These are phyloP conservation scores for Endoconidiophora polonica DNA, from an alignment of 2,329 filamentous ascomycete genomes.

Conservation along the genomic window DNA sequence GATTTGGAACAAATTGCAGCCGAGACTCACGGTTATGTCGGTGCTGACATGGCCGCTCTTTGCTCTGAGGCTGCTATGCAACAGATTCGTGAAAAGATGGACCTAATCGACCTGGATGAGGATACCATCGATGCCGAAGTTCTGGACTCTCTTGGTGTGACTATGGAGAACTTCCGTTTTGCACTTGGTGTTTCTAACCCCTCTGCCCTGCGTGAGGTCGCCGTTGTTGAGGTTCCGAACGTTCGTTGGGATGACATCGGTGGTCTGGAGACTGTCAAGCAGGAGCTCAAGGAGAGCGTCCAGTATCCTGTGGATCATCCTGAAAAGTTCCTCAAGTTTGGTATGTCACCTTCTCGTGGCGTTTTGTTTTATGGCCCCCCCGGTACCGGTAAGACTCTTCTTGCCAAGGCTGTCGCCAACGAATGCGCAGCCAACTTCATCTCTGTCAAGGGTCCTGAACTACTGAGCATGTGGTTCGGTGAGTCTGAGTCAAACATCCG, in stretches of 20 bases:
- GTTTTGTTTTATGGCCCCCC: constrained; percentile 97
- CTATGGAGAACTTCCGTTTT: constrained; percentile 99
- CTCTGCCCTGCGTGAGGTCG: constrained; percentile 93
- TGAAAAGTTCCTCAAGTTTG: constrained; percentile 99
- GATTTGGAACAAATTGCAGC: constrained; percentile 92
- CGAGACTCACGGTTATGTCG: constrained; percentile 97
- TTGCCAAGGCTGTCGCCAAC: constrained; percentile 98
- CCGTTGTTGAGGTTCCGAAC: constrained; percentile 97
- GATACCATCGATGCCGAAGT: constrained; percentile 98
- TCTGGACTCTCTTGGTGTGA: constrained; percentile 91
- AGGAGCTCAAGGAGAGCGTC: constrained; percentile 95
- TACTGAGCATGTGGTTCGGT: constrained; percentile 99
- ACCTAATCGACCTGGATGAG: constrained; percentile 95
- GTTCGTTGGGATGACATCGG: constrained; percentile 99
- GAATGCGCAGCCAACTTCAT: constrained; percentile 99
- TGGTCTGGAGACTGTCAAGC: constrained; percentile 96
- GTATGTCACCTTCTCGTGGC: constrained; percentile 92
- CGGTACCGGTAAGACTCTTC: constrained; percentile 99
- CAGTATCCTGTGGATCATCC: constrained; percentile 99
- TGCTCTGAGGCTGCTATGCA: constrained; percentile 99
- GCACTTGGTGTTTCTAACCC: constrained; percentile 96
- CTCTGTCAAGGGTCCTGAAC: constrained; percentile 94
- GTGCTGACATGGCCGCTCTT: constrained; percentile 93
- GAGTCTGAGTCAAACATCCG: constrained; percentile 99
- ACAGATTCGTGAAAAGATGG: constrained; percentile 99